A percentile compares a stretch with the other conserved stretches of the same genome.
phyloP scores from a whole-genome alignment of 83 land plant genomes.

The Larix sibirica region DNA sequence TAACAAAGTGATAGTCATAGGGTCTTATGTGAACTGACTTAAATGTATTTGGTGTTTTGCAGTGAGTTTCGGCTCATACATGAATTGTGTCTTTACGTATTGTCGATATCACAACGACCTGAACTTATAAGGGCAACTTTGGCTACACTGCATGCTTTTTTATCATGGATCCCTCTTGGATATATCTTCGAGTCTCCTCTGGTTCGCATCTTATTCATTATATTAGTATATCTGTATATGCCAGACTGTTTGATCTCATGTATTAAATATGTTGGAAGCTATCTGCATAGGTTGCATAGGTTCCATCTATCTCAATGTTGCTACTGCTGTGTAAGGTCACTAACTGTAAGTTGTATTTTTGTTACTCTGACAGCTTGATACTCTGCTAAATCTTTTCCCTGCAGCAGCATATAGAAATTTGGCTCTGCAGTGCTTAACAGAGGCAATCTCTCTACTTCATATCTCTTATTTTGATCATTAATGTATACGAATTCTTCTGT shows the following conservation, averaged over 20 bases:
- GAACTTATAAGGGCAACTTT: slow-evolving; percentile 96
- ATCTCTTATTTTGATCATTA: background rate
- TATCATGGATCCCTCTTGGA: slow-evolving; percentile 98
- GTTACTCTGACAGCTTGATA: slow-evolving; percentile 69
- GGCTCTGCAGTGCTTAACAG: slow-evolving; percentile 92
- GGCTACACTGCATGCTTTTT: slow-evolving; percentile 93
- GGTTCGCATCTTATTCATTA: slow-evolving; percentile 45
- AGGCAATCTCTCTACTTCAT: slow-evolving; percentile 45
- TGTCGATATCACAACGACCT: slow-evolving; percentile 89
- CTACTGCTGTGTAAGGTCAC: background rate
- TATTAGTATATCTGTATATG: background rate
- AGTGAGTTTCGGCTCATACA: slow-evolving; percentile 99
- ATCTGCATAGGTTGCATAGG: background rate
- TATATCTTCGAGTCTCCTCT: slow-evolving; percentile 93
- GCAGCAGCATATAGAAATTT: slow-evolving; percentile 81
- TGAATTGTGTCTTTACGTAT: slow-evolving; percentile 93
- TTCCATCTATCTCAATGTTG: background rate
- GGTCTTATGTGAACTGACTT: background rate
- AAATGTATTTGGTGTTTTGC: slow-evolving; percentile 16
- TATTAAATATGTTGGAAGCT: background rate
- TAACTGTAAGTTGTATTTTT: slow-evolving; percentile 6
- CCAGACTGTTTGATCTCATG: too few relatives aligned
- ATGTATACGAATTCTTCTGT: background rate
- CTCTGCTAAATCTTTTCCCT: slow-evolving; percentile 88
- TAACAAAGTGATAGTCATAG: too few relatives aligned